These are phyloP conservation scores for Penicillium sp. DNA, from an alignment of 2,329 filamentous ascomycete genomes.

Conservation along the genomic window DNA sequence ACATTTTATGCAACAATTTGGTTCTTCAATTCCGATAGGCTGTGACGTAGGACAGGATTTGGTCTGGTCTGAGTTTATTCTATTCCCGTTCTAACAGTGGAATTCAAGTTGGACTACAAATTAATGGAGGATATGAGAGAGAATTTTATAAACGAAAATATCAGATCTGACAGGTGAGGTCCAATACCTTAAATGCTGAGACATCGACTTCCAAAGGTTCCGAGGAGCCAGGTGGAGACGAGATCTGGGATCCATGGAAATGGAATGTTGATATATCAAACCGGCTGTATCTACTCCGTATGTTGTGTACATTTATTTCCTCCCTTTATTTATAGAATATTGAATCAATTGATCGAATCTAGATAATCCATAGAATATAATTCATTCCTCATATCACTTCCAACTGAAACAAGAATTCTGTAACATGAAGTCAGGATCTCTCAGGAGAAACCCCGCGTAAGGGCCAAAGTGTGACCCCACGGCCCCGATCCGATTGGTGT, in stretches of 20 bases:
- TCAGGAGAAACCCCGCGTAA: slow-evolving; percentile 1
- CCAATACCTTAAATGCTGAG: not conserved
- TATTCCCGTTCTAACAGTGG: not conserved
- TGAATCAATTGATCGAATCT: not conserved
- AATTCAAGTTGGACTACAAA: not conserved
- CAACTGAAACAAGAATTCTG: not conserved
- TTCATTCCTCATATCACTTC: not conserved
- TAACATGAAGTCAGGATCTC: not conserved
- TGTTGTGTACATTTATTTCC: no score
- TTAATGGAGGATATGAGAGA: not conserved
- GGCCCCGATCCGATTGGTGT: slow-evolving; percentile 1
- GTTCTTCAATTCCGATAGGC: not conserved
- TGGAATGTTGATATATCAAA: not conserved
- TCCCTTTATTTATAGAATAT: no score
- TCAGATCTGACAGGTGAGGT: not conserved
- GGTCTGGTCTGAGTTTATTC: not conserved
- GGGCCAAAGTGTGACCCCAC: not conserved
- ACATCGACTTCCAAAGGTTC: not conserved
- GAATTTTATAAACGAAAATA: not conserved
- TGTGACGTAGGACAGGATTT: not conserved
- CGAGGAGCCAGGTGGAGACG: not conserved
- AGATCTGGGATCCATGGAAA: not conserved
- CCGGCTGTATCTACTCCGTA: no score
- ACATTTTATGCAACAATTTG: not conserved
- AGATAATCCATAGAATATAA: not conserved